Evolutionary conservation across 495 filamentous ascomycete genomes (phyloP).

Genomic region (Daldinia bambusicola): DNA sequence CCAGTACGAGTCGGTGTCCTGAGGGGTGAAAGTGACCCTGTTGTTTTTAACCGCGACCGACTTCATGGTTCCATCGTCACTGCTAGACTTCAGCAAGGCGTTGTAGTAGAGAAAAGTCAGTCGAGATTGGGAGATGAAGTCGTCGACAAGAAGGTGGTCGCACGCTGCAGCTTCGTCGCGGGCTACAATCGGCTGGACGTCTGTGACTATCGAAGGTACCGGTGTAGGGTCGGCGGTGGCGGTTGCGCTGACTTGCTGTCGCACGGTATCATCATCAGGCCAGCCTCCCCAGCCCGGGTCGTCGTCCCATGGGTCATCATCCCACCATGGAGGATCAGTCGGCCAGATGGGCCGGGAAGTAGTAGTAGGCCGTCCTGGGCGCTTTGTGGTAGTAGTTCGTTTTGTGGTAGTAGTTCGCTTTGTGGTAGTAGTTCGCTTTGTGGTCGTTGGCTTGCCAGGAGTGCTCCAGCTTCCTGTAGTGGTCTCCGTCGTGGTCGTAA

Average conservation of each 20-base stretch:
- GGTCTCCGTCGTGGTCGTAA: conserved; percentile 29
- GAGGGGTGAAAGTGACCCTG: conserved; percentile 64
- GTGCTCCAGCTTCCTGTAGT: conserved; percentile 25
- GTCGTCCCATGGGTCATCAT: conserved; percentile 38
- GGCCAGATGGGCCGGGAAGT: conserved; percentile 18
- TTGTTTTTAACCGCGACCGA: conserved; percentile 65
- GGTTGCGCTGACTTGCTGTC: conserved; percentile 28
- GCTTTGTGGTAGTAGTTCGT: conserved; percentile 22
- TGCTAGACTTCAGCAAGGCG: conserved; percentile 64
- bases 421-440: conserved; percentile 16
- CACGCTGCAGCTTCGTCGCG: conserved; percentile 53
- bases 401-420: conserved; percentile 6
- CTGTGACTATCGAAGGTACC: background rate
- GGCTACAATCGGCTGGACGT: conserved; percentile 20
- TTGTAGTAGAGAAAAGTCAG: conserved; percentile 74
- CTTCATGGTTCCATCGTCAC: conserved; percentile 69
- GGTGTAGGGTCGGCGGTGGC: conserved; percentile 5
- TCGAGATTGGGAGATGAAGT: conserved; percentile 71
- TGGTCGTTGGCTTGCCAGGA: conserved; percentile 1
- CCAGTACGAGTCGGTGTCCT: conserved; percentile 63
- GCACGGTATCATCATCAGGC: conserved; percentile 13
- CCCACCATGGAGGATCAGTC: conserved; percentile 37
- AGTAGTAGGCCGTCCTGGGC: conserved; percentile 24
- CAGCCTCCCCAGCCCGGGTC: conserved; percentile 11
- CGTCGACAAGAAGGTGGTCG: conserved; percentile 65